A percentile compares a stretch with the other conserved stretches of the same genome.
phyloP scores from a whole-genome alignment of 2,329 filamentous ascomycete genomes.

The Cladosporium sp. region DNA sequence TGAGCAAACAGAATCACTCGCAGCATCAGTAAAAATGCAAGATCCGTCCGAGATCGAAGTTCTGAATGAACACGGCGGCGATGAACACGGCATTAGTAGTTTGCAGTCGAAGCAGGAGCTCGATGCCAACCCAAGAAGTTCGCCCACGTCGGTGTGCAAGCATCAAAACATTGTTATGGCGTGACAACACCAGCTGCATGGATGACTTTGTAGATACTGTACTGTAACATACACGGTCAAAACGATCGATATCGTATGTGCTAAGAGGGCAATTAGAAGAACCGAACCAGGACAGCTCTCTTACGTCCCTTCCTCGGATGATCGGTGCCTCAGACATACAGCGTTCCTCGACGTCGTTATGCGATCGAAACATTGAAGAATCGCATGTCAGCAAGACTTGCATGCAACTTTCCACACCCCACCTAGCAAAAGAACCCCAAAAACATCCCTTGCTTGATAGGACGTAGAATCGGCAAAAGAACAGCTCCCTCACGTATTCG shows the following conservation, averaged over 20 bases:
- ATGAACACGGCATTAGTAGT: neutral
- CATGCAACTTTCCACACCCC: neutral
- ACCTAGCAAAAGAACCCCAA: neutral
- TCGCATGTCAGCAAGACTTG: neutral
- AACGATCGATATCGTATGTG: neutral
- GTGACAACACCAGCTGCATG: neutral
- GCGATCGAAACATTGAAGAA: neutral
- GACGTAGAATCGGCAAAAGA: neutral
- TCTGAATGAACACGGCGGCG: neutral
- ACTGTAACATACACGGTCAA: neutral
- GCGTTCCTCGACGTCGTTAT: neutral
- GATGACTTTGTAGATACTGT: neutral
- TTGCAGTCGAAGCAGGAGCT: neutral
- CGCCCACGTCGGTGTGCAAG: neutral
- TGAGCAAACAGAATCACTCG: neutral
- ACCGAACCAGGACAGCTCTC: neutral
- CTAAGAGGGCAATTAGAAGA: neutral
- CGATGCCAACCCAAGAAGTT: neutral
- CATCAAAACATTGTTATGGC: neutral
- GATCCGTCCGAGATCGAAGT: neutral
- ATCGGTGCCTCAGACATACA: neutral
- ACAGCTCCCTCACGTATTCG: conserved; percentile 15
- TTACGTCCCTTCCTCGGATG: neutral
- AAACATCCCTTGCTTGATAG: neutral
- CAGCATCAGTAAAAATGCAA: neutral